phyloP scores from a whole-genome alignment of 1,139 yeast genomes.

The Ogataea hybrid region DNA sequence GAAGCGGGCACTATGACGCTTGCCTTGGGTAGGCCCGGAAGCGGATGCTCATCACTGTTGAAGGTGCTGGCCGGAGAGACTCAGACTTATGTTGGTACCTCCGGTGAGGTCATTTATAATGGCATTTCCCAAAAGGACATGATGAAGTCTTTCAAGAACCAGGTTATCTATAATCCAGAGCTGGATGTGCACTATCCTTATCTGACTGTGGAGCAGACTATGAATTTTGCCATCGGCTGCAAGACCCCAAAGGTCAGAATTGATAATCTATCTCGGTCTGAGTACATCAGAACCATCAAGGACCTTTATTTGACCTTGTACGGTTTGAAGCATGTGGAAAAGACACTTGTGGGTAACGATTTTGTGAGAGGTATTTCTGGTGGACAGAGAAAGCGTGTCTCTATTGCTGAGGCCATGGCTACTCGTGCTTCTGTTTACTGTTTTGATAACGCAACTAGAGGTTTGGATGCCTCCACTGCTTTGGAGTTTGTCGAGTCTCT shows the following conservation, averaged over 20 bases:
- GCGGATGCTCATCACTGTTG: slow-evolving; percentile 51
- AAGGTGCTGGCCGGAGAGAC: slow-evolving; percentile 38
- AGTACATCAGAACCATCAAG: slow-evolving; percentile 42
- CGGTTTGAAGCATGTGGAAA: slow-evolving; percentile 51
- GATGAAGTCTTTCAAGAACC: slow-evolving; percentile 45
- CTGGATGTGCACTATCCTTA: slow-evolving; percentile 63
- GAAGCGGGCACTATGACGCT: slow-evolving; percentile 52
- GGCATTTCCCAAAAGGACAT: slow-evolving; percentile 50
- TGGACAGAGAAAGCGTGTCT: slow-evolving; percentile 82
- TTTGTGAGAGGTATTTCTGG: slow-evolving; percentile 80
- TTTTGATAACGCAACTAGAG: slow-evolving; percentile 78
- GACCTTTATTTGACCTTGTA: slow-evolving; percentile 51
- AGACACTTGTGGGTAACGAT: slow-evolving; percentile 71
- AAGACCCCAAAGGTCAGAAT: slow-evolving; percentile 58
- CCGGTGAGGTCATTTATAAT: slow-evolving; percentile 43
- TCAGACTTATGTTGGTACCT: slow-evolving; percentile 29
- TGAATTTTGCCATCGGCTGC: slow-evolving; percentile 57
- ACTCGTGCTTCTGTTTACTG: slow-evolving; percentile 63
- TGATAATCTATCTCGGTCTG: slow-evolving; percentile 45
- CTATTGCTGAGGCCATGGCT: slow-evolving; percentile 68
- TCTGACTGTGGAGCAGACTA: slow-evolving; percentile 61
- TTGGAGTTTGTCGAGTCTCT: slow-evolving; percentile 71
- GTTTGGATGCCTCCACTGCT: slow-evolving; percentile 74
- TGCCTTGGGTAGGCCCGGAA: slow-evolving; percentile 56
- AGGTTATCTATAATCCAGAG: slow-evolving; percentile 60